phyloP scores from a whole-genome alignment of 768 basidiomycete genomes.

The Russula ochroleuca region DNA sequence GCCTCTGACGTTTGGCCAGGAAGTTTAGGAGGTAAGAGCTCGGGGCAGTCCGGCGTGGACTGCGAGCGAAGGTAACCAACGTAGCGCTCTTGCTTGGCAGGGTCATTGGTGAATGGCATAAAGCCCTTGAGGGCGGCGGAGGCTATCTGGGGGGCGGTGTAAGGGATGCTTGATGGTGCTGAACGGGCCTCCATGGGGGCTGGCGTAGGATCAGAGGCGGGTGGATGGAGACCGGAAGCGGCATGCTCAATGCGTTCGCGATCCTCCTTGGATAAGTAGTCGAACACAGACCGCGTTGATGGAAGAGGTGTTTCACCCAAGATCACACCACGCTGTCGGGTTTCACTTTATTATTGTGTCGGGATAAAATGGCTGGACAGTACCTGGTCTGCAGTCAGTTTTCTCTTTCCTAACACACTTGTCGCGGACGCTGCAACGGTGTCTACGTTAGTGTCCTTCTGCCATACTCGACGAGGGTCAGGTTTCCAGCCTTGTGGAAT shows the following conservation, averaged over 20 bases:
- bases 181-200: constrained; percentile 29
- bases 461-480: constrained; percentile 76
- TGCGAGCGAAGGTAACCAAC: constrained; percentile 75
- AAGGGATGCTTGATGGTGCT: constrained; percentile 36
- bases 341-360: background rate
- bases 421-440: constrained; percentile 42
- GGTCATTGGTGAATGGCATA: constrained; percentile 77
- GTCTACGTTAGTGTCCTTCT: constrained; percentile 39
- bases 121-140: constrained; percentile 86
- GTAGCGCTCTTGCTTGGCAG: constrained; percentile 81
- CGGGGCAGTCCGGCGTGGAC: constrained; percentile 43
- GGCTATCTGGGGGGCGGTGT: constrained; percentile 70
- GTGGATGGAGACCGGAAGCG: constrained; percentile 33
- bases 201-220: constrained; percentile 32
- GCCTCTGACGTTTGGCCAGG: constrained; percentile 59
- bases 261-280: constrained; percentile 90
- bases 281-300: constrained; percentile 80
- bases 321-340: constrained; percentile 65
- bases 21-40: constrained; percentile 46
- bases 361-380: too few relatives aligned
- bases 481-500: constrained; percentile 84
- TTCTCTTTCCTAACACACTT: constrained; percentile 41
- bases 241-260: constrained; percentile 75
- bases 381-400: constrained; percentile 24
- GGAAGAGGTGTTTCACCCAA: constrained; percentile 79